Evolutionary conservation across 805 yeast species (phyloP), one percentile per base, ranked within the genome.

Genomic region (Candida verbasci): DNA sequence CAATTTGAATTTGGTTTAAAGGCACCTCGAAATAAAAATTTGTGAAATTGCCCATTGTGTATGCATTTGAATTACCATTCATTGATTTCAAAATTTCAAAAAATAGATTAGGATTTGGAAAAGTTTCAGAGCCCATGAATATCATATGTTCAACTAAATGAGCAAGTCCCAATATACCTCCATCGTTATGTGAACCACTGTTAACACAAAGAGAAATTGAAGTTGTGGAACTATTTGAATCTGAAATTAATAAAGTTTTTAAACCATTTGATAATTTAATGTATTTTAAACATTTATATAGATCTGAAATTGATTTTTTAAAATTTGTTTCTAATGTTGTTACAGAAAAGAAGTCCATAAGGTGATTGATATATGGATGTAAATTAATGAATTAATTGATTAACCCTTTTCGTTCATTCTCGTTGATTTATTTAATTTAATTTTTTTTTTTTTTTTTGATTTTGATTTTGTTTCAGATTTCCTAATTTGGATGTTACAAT

Each of bases 161-260:
- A 0, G 97, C 97, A 24, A 91, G 52, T 0, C 98, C 98, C 0
- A 78, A 78, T 1, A 82, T 47, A 4, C 69, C 70, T 0, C 95
- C 91, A 46, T 91, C 97, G 31, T 79, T 69, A 49, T 79, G 80
- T 2, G 95, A 80, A 7, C 98, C 98, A 0, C 86, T 67, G 3
- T 81, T 80, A 2, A 88, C 86, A 25, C 86, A 75, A 6, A 91
- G 49, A 1, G 95, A 78, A 14, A 85, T 81, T 0, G 93, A 72
- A 3, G 84, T 80, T 10, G 70, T 47, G 29, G 76, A 79, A 11
- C 78, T 74, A 0, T 78, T 60, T 0, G 89, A 81, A 48, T 91
- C 96, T 2, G 88, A 85, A 11, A 93, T 73, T 17, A 93, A 52
- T 1, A 91, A 61, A 0, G 78, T 76, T 24, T 71, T 58, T 2